A percentile compares a stretch with the other conserved stretches of the same genome.
Evolutionary conservation across 192 early-diverging fungal genomes (phyloP).

Genomic region (Allomyces macrogynus): DNA sequence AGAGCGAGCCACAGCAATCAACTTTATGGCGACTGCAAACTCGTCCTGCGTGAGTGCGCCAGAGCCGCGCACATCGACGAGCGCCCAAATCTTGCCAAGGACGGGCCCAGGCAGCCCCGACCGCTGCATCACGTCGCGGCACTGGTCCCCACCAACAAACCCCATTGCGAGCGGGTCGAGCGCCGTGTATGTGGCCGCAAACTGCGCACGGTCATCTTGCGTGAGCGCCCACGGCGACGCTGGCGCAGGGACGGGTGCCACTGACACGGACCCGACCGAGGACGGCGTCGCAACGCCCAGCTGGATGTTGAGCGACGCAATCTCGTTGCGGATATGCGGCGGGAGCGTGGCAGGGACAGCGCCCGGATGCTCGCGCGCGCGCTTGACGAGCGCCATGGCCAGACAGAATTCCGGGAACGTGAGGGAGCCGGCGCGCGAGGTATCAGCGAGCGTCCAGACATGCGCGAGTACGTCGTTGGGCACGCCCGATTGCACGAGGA

Average conservation of each 20-base stretch:
- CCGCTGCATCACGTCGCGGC: slow-evolving; percentile 48
- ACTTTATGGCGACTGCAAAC: slow-evolving; percentile 92
- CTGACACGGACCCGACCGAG: neutral
- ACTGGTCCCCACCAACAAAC: slow-evolving; percentile 47
- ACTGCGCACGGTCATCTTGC: slow-evolving; percentile 26
- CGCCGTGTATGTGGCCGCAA: slow-evolving; percentile 45
- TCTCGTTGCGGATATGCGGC: neutral
- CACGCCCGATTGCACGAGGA: neutral
- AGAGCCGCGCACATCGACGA: slow-evolving; percentile 53
- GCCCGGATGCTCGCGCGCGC: neutral
- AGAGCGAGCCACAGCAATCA: slow-evolving; percentile 44
- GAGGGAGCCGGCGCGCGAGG: neutral
- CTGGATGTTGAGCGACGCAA: neutral
- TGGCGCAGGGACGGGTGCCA: neutral
- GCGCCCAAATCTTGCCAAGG: slow-evolving; percentile 57
- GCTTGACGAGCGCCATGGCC: neutral
- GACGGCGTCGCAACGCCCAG: neutral
- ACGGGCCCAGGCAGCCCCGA: slow-evolving; percentile 44
- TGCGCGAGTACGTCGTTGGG: neutral
- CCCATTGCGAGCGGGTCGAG: slow-evolving; percentile 49
- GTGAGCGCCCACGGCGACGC: slow-evolving; percentile 25
- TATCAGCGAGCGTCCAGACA: neutral
- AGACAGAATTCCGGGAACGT: neutral
- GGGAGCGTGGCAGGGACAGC: neutral
- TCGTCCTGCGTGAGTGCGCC: slow-evolving; percentile 86